Conservation (phyloP, 1,284 basidiomycete genomes). For the Uromyces viciae-fabae region DNA sequence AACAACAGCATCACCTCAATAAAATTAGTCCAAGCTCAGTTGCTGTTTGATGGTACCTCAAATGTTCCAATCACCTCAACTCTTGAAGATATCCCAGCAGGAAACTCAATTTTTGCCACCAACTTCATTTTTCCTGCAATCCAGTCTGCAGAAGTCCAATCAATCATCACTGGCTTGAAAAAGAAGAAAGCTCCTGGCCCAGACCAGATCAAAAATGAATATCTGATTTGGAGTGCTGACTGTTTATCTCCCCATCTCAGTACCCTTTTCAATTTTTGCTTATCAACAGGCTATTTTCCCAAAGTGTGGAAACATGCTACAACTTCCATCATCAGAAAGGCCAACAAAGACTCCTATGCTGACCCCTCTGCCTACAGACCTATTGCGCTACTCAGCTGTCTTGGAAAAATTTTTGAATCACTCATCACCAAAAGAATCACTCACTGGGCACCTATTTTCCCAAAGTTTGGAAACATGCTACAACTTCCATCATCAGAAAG, state of each 20-base stretch:
- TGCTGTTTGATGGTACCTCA: slow-evolving; percentile 17
- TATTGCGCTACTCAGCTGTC: not conserved
- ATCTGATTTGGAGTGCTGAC: not conserved
- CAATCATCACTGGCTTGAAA: not conserved
- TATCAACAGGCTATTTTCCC: not conserved
- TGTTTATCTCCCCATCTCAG: not conserved
- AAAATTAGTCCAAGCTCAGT: not conserved
- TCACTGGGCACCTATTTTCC: not conserved
- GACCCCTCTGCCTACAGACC: not conserved
- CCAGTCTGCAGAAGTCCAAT: not conserved
- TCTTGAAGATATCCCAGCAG: not conserved
- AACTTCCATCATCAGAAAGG: not conserved
- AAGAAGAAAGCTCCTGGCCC: not conserved
- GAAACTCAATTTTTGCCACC: too few species aligned
- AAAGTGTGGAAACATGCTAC: not conserved
- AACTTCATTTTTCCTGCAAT: not conserved
- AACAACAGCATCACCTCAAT: not conserved
- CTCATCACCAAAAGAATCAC: not conserved
- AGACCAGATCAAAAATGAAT: not conserved
- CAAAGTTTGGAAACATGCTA: not conserved
- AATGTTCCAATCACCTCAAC: not conserved
- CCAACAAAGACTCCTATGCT: not conserved
- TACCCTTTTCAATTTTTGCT: not conserved
- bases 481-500: not conserved
- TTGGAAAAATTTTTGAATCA: not conserved